phyloP scores from a whole-genome alignment of 2,329 filamentous ascomycete species.

The Xylaria multiplex region DNA sequence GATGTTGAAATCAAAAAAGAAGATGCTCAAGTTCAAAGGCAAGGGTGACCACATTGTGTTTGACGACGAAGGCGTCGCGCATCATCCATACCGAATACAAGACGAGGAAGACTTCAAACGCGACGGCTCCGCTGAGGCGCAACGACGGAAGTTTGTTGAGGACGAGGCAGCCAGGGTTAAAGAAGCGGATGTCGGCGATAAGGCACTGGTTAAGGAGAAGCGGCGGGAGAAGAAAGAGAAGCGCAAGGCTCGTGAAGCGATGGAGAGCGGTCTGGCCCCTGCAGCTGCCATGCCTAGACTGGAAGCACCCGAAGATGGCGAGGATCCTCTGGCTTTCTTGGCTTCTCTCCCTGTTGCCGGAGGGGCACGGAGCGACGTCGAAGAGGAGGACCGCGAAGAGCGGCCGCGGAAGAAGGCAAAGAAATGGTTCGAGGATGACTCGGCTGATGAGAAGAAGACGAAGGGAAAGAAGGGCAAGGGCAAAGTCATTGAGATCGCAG shows the following conservation, averaged over 20 bases:
- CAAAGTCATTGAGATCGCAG: conserved; percentile 68
- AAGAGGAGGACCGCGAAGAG: conserved; percentile 52
- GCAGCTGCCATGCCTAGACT: conserved; percentile 49
- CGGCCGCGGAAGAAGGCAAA: conserved; percentile 72
- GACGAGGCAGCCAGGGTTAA: conserved; percentile 76
- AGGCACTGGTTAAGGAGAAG: conserved; percentile 81
- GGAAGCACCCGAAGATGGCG: conserved; percentile 55
- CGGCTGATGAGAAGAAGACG: conserved; percentile 59
- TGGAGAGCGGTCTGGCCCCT: conserved; percentile 54
- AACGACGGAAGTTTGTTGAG: conserved; percentile 81
- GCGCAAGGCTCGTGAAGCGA: conserved; percentile 72
- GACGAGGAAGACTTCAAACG: conserved; percentile 82
- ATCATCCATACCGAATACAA: conserved; percentile 88
- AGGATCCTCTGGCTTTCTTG: conserved; percentile 67
- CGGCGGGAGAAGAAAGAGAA: conserved; percentile 79
- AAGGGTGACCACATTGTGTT: conserved; percentile 87
- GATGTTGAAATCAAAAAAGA: conserved; percentile 93
- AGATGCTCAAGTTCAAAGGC: conserved; percentile 89
- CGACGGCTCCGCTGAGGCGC: conserved; percentile 78
- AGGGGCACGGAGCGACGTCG: conserved; percentile 46
- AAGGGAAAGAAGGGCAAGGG: conserved; percentile 59
- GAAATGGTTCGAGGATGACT: conserved; percentile 82
- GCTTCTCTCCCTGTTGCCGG: conserved; percentile 65
- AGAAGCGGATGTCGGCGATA: conserved; percentile 83
- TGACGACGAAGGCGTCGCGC: conserved; percentile 88